Evolutionary conservation across 352 stramenopile genomes (phyloP).

Genomic region (Plasmopara viticola): DNA sequence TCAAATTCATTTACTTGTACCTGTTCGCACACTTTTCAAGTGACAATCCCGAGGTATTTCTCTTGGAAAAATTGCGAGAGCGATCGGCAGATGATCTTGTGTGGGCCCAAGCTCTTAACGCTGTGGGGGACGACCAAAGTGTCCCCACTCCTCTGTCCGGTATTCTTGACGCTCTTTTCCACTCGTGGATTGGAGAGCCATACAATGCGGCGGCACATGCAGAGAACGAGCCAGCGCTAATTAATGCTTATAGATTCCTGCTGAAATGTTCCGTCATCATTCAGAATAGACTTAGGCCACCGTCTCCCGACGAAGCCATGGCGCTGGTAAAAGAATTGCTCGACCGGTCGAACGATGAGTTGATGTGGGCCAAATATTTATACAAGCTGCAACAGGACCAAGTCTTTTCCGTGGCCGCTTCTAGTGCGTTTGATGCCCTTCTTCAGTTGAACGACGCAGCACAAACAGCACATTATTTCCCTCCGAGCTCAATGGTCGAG

Average conservation of each 20-base stretch:
- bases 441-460: background rate
- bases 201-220: background rate
- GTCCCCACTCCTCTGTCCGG: background rate
- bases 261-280: background rate
- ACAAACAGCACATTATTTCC: background rate
- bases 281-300: background rate
- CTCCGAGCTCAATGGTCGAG: background rate
- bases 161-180: background rate
- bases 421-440: background rate
- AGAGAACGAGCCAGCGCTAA: background rate
- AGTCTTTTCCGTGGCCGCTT: background rate
- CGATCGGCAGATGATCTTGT: background rate
- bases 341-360: background rate
- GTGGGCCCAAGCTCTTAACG: background rate
- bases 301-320: background rate
- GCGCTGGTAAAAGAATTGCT: background rate
- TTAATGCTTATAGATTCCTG: background rate
- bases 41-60: background rate
- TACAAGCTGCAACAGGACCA: background rate
- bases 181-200: background rate
- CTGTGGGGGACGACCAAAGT: background rate
- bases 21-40: background rate
- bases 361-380: background rate
- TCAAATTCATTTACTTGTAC: background rate
- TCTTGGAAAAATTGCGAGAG: background rate